phyloP scores from a whole-genome alignment of 306 rosid species.

The Vicia faba region DNA sequence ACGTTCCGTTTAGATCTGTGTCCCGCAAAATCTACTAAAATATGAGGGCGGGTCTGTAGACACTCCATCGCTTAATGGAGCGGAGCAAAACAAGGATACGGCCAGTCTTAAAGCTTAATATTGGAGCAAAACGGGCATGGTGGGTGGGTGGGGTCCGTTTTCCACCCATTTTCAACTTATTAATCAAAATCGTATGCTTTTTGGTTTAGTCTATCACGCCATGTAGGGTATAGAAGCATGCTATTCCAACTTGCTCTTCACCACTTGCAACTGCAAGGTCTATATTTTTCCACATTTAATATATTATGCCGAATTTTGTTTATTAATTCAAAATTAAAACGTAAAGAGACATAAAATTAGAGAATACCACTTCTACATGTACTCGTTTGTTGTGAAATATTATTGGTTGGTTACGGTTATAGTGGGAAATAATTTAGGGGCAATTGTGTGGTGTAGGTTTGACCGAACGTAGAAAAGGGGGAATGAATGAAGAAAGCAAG shows the following conservation, averaged over 20 bases:
- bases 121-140: too few relatives aligned
- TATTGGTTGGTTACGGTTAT: background rate
- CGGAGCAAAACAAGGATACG: too few relatives aligned
- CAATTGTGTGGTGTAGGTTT: background rate
- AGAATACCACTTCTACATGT: background rate
- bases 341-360: background rate
- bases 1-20: too few relatives aligned
- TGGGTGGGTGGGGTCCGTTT: background rate
- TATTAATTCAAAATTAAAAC: background rate
- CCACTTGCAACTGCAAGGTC: constrained; percentile 17
- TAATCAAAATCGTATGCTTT: background rate
- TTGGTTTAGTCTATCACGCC: background rate
- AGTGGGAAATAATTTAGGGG: background rate
- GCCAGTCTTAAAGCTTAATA: too few relatives aligned
- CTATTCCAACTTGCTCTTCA: background rate
- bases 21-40: too few relatives aligned
- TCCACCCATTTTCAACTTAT: too few relatives aligned
- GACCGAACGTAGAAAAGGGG: constrained; percentile 7
- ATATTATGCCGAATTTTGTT: background rate
- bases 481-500: constrained; percentile 18
- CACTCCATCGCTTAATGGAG: too few relatives aligned
- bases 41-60: too few relatives aligned
- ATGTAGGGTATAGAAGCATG: constrained; percentile 1
- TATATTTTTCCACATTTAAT: constrained; percentile 15
- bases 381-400: background rate